Conservation (phyloP, 768 basidiomycete species). For the Mycena belliarum region DNA sequence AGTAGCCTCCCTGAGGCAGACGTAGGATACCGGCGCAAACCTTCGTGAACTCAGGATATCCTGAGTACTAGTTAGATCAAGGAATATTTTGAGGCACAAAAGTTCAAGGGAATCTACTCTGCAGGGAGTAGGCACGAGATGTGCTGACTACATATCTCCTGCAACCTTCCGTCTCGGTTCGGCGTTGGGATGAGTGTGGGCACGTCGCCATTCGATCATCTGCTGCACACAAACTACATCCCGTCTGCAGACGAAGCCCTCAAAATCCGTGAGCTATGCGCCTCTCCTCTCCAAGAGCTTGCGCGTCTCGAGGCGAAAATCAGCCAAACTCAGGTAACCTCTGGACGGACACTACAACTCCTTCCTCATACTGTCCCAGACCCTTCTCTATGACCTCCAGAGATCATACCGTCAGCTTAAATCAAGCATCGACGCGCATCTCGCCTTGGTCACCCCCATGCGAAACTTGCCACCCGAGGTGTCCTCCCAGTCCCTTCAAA, state of each 20-base stretch:
- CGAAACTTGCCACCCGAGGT: slow-evolving; percentile 14
- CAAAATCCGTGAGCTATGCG: slow-evolving; percentile 7
- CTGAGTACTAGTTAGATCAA: no score
- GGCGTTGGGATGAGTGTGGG: neutral
- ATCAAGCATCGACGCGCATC: slow-evolving; percentile 4
- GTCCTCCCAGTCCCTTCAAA: no score
- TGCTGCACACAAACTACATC: slow-evolving; percentile 14
- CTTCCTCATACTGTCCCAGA: no score
- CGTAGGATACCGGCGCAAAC: no score
- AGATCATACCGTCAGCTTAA: slow-evolving; percentile 1
- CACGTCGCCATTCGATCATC: slow-evolving; percentile 2
- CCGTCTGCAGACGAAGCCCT: slow-evolving; percentile 4
- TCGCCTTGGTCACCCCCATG: slow-evolving; percentile 11
- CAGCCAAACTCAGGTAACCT: neutral
- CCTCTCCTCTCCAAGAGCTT: slow-evolving; percentile 2
- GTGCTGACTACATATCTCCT: no score
- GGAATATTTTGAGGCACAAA: no score
- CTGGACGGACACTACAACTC: no score
- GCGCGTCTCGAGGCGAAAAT: slow-evolving; percentile 9
- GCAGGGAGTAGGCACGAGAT: no score
- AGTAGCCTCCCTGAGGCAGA: no score
- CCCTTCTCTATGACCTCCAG: slow-evolving; percentile 8
- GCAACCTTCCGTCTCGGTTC: no score
- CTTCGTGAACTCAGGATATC: no score
- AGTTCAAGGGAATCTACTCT: no score